Percentiles rank a stretch among this genome's conserved stretches.
Evolutionary conservation across 2,329 filamentous ascomycete genomes (phyloP).

Genomic region (Penicillium corylophilum): DNA sequence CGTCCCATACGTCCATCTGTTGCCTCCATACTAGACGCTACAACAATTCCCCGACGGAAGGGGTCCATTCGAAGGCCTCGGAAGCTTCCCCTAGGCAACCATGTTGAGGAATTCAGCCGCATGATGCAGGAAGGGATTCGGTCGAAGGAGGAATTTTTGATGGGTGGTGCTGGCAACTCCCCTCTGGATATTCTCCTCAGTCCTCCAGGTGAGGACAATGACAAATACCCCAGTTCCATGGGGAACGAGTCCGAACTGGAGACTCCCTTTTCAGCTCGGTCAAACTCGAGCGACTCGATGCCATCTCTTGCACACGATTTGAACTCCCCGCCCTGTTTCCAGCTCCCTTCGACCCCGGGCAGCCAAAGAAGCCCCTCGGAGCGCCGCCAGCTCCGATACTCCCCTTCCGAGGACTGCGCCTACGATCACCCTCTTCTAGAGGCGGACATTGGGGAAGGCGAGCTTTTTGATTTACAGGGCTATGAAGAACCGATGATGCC

Average conservation of each 20-base stretch:
- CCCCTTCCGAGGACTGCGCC: conserved; percentile 55
- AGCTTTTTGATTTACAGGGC: conserved; percentile 21
- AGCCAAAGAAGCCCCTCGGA: conserved; percentile 39
- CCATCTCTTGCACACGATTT: conserved; percentile 54
- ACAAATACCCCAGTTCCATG: conserved; percentile 40
- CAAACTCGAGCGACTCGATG: conserved; percentile 59
- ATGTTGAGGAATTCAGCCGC: conserved; percentile 54
- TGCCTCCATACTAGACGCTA: conserved; percentile 59
- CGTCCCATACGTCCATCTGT: conserved; percentile 55
- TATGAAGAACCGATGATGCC: conserved; percentile 10
- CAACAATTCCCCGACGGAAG: conserved; percentile 53
- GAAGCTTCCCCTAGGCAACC: conserved; percentile 41
- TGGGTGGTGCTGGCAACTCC: conserved; percentile 44
- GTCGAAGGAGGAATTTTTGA: conserved; percentile 50
- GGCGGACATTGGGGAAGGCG: conserved; percentile 26
- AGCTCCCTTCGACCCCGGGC: conserved; percentile 43
- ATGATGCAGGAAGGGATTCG: conserved; percentile 54
- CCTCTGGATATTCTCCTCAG: conserved; percentile 58
- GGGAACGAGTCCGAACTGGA: conserved; percentile 48
- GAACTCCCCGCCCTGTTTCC: conserved; percentile 48
- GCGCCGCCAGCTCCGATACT: conserved; percentile 49
- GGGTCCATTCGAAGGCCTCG: conserved; percentile 41
- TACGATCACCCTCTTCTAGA: conserved; percentile 58
- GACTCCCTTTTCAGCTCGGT: conserved; percentile 46
- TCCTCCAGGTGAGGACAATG: conserved; percentile 49